phyloP scores from a whole-genome alignment of 78 protist genomes.

The Chrysochromulina parva region DNA sequence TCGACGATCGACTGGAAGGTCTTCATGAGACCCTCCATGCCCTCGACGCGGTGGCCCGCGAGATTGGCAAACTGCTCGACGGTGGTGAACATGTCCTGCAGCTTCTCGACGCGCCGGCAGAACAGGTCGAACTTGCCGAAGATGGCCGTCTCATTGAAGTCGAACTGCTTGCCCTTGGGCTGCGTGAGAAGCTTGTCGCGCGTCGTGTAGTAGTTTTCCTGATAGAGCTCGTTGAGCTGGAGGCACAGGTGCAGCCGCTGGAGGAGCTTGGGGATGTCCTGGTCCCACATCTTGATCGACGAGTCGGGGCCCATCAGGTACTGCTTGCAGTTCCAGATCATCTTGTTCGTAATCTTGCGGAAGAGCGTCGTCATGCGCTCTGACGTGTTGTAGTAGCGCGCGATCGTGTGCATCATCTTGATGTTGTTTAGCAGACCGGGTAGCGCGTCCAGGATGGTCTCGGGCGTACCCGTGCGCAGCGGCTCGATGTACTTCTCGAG shows the following conservation, averaged over 20 bases:
- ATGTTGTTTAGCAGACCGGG: slow-evolving; percentile 60
- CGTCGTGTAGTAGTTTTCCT: not conserved
- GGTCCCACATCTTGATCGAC: slow-evolving; percentile 27
- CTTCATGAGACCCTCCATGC: not conserved
- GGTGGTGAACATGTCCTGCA: slow-evolving; percentile 56
- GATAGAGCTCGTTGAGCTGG: slow-evolving; percentile 48
- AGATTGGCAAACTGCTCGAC: slow-evolving; percentile 56
- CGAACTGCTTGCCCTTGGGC: slow-evolving; percentile 48
- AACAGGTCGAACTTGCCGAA: slow-evolving; percentile 72
- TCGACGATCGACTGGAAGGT: not conserved
- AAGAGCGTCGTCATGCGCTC: slow-evolving; percentile 66
- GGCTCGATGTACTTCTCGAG: slow-evolving; percentile 67
- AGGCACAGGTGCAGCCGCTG: slow-evolving; percentile 12
- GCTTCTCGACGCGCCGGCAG: slow-evolving; percentile 48
- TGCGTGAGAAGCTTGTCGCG: slow-evolving; percentile 42
- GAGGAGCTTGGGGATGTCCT: not conserved
- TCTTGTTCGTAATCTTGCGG: slow-evolving; percentile 67
- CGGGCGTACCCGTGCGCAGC: slow-evolving; percentile 58
- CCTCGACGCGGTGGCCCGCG: not conserved
- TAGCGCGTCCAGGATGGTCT: slow-evolving; percentile 27
- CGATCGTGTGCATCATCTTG: slow-evolving; percentile 59
- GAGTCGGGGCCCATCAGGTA: slow-evolving; percentile 17
- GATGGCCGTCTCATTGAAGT: slow-evolving; percentile 57
- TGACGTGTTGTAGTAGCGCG: slow-evolving; percentile 67
- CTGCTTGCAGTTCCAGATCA: slow-evolving; percentile 51